These are phyloP conservation scores for Pseudogymnoascus sp. DNA, from an alignment of 2,329 filamentous ascomycete genomes.

Conservation along the genomic window DNA sequence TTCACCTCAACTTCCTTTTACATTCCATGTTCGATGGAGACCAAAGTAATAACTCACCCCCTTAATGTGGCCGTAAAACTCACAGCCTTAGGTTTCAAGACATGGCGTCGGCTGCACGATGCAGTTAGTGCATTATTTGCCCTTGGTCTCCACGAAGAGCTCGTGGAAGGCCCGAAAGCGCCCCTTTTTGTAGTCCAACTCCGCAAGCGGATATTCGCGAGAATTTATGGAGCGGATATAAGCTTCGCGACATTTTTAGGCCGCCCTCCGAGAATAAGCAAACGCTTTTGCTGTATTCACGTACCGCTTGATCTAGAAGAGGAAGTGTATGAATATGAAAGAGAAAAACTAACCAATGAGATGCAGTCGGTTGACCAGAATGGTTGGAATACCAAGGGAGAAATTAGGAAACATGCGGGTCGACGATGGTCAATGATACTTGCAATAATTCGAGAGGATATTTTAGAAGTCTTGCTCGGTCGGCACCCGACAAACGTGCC, in stretches of 20 bases:
- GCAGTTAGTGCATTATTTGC: neutral
- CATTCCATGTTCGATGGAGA: neutral
- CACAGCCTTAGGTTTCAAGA: neutral
- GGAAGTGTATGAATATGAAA: neutral
- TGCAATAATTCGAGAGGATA: neutral
- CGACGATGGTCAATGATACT: neutral
- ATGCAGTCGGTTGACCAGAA: neutral
- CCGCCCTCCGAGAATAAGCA: neutral
- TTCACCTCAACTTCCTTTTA: neutral
- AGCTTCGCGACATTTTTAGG: neutral
- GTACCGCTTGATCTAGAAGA: neutral
- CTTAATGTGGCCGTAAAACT: neutral
- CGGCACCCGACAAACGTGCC: neutral
- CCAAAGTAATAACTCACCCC: neutral
- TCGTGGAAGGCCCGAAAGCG: neutral
- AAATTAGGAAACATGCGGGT: neutral
- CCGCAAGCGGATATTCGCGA: neutral
- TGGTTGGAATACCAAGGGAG: neutral
- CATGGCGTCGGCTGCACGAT: neutral
- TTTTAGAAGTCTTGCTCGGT: neutral
- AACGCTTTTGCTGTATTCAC: neutral
- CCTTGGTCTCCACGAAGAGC: neutral
- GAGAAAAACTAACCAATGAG: neutral
- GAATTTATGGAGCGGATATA: neutral
- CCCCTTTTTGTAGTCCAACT: neutral